Base-by-base conservation (phyloP, 768 basidiomycete species). In the Leucocoprinus sp. region DNA sequence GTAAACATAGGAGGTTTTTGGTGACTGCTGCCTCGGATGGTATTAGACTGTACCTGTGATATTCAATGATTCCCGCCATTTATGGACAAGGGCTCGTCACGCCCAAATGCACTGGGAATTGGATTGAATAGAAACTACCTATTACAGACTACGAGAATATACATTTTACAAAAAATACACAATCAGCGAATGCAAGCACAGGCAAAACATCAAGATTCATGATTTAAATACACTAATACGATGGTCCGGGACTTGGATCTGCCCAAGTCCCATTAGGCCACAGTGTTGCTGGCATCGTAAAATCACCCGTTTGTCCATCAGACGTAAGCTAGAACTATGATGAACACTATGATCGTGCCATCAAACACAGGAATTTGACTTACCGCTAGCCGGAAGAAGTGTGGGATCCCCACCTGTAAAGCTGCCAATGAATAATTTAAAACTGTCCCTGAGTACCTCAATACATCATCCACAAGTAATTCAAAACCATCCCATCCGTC, bases 251-350 rank as follows among this genome's bases (percentile, higher is more conserved):
- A 15, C 68, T 61, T 18, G 91, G 80, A 57, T 88, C 73, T 34
- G 78, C 69, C 86, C 86, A 92, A 12, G 86, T 88, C 41, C 84
- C 84, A 58, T 92, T 91, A 2, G 81, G 76, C 70, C 77, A 83
- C 42, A 86, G 64, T 3, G 74, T 80, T 5, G 84, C 87, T 5
- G 88, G 71, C 68, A 75, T 84, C 0, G 90, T 89, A 54, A 84
- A 93, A 61, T 91, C 88, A 12, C 86, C 88, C 8, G 74, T 58
- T 14, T 53, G 55, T 14, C 68, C 71, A 1, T 60, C 54, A 12
- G 57, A 71, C 14, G 67, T 71, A 45, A 72, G 78, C 80, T 84
- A 56, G 22, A 42, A 15, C 27, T 42, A 51, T 35, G 3, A 22
- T 8, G 14, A 49, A n/a, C 17, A 9, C 52, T 33, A 31, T 22